Evolutionary conservation across 306 rosid species (phyloP).

Genomic region (Crataegus laevigata): DNA sequence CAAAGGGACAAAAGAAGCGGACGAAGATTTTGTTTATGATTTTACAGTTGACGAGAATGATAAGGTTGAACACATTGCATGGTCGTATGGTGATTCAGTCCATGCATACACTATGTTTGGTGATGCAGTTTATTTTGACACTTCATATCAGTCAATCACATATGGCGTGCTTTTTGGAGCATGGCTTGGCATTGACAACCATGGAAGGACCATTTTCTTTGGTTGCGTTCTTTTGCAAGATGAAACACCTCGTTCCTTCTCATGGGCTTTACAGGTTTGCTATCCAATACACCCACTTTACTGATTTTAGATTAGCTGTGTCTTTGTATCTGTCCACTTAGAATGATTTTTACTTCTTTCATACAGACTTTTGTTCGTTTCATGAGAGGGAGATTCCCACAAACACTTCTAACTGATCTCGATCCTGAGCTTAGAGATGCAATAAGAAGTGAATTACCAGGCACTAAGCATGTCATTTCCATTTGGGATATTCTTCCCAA

Average conservation of each 20-base stretch:
- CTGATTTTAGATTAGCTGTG: constrained; percentile 23
- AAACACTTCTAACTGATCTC: constrained; percentile 73
- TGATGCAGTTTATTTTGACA: constrained; percentile 76
- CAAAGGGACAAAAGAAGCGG: constrained; percentile 64
- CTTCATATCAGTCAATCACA: constrained; percentile 65
- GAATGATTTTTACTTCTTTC: constrained; percentile 23
- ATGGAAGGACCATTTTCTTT: constrained; percentile 74
- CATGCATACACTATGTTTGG: constrained; percentile 61
- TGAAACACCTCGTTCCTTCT: constrained; percentile 65
- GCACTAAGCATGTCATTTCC: constrained; percentile 64
- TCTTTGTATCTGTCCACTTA: constrained; percentile 26
- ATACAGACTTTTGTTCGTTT: constrained; percentile 70
- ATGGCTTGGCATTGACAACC: constrained; percentile 91
- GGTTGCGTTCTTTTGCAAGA: constrained; percentile 90
- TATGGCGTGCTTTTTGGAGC: constrained; percentile 85
- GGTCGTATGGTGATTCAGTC: constrained; percentile 75
- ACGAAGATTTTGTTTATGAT: constrained; percentile 65
- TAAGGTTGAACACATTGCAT: constrained; percentile 68
- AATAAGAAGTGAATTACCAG: constrained; percentile 53
- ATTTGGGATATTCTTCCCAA: constrained; percentile 55
- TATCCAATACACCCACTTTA: constrained; percentile 26
- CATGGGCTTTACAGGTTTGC: constrained; percentile 96
- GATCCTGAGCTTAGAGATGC: constrained; percentile 79
- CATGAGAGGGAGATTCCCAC: constrained; percentile 91
- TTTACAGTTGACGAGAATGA: constrained; percentile 74